Base-by-base conservation (phyloP, 108 stramenopile genomes). In the Skeletonema potamos region DNA sequence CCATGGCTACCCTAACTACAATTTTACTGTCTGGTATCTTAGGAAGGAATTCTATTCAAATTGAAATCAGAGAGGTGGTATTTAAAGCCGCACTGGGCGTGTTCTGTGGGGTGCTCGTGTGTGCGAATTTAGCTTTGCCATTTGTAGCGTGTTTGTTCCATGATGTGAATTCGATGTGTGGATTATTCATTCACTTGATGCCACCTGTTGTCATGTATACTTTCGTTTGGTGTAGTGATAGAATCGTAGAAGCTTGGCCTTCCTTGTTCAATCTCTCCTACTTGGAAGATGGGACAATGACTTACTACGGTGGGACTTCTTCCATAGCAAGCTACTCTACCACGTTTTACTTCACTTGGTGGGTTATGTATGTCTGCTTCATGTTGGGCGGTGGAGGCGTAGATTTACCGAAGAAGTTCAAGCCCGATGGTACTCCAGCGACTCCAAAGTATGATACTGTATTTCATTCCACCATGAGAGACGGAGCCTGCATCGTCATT, bases 111-210 rank as follows among this genome's bases (percentile, higher is more conserved):
- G 68, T 82, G 7, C 43, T 88, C 13, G 48, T 84, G 48, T 68
- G 81, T 29, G 83, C 85, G 15, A 78, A 82, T 24, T 70, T 82
- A n/a, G 59, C 60, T 7, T 46, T 88, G 10, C 83, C 87, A 9
- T 88, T 88, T 43, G 85, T 88, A n/a, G 67, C 82, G 1, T 82
- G 81, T 62, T 36, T 88, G 17, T 88, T 88, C 39, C 87, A 88
- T 59, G 83, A 86, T 58, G 66, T 86, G 2, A 77, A 77, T 48
- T 75, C 69, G 10, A 85, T 84, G 84, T 62, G 79, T 2, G 76
- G 75, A n/a, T 48, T 86, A 10, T 82, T 88, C 28, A 88, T 88
- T 46, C 87, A 88, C 54, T 7, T 84, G 15, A 77, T 86, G 68
- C 87, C 87, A 0, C 73, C 83, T 2, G 68, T 88, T 73, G 59